Evolutionary conservation across 2,329 filamentous ascomycete species (phyloP).

Genomic region (Cucurbitaria berberidis): DNA sequence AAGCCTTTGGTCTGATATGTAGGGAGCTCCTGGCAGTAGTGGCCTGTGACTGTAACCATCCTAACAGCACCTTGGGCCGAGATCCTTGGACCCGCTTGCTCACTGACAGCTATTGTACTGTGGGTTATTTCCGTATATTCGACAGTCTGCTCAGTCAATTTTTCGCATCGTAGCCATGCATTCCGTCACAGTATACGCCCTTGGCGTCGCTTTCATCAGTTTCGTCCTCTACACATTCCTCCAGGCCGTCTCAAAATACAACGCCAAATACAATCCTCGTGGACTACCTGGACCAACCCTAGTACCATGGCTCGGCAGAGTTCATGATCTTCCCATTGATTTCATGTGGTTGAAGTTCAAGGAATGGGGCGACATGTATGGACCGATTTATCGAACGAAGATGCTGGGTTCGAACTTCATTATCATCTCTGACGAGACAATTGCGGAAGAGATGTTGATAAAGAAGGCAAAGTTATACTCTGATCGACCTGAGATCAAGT

Average conservation of each 20-base stretch:
- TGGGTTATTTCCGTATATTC: background rate
- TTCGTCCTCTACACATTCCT: slow-evolving; percentile 46
- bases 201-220: slow-evolving; percentile 46
- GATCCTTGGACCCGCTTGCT: slow-evolving; percentile 1
- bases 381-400: slow-evolving; percentile 46
- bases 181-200: slow-evolving; percentile 47
- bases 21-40: slow-evolving; percentile 11
- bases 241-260: slow-evolving; percentile 46
- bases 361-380: slow-evolving; percentile 45
- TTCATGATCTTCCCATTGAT: slow-evolving; percentile 46
- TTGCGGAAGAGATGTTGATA: slow-evolving; percentile 60
- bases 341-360: slow-evolving; percentile 61
- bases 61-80: slow-evolving; percentile 1
- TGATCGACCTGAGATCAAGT: slow-evolving; percentile 58
- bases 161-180: slow-evolving; percentile 42
- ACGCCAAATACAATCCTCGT: slow-evolving; percentile 43
- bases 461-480: slow-evolving; percentile 61
- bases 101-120: background rate
- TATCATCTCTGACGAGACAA: slow-evolving; percentile 58
- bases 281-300: slow-evolving; percentile 51
- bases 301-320: slow-evolving; percentile 45
- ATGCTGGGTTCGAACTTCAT: slow-evolving; percentile 54
- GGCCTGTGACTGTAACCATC: slow-evolving; percentile 5
- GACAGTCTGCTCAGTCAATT: background rate
- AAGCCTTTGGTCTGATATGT: slow-evolving; percentile 21